Conservation (phyloP, 2,329 filamentous ascomycete species). For the Westerdykella sp. region DNA sequence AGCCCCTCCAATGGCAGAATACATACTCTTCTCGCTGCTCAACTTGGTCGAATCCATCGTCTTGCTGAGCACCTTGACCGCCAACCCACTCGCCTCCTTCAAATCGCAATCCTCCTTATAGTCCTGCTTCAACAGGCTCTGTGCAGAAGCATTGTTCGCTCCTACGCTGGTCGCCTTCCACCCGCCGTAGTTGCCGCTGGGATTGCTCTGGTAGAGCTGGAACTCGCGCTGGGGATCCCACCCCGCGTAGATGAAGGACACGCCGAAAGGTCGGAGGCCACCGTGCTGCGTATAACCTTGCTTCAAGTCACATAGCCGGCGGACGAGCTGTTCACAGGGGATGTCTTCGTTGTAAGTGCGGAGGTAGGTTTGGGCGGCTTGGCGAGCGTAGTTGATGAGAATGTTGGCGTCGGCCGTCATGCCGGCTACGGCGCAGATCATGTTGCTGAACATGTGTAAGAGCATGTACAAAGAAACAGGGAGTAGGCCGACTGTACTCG, state of each 20-base stretch:
- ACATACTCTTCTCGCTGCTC: constrained; percentile 96
- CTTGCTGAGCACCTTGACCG: constrained; percentile 98
- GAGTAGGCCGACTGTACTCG: constrained; percentile 58
- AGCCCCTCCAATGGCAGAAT: constrained; percentile 1
- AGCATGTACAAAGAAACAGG: neutral
- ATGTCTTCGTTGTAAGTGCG: constrained; percentile 99
- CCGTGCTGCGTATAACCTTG: constrained; percentile 99
- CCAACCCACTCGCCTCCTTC: constrained; percentile 93
- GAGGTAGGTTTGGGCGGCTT: constrained; percentile 94
- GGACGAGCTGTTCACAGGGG: constrained; percentile 96
- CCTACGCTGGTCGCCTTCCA: constrained; percentile 99
- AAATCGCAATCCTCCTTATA: constrained; percentile 98
- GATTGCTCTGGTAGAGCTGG: constrained; percentile 98
- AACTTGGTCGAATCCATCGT: constrained; percentile 99
- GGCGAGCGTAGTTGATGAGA: constrained; percentile 98
- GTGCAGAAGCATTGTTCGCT: constrained; percentile 95
- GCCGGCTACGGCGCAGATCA: constrained; percentile 98
- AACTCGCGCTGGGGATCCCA: constrained; percentile 96
- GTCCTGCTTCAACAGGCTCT: constrained; percentile 96
- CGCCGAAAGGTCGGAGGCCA: constrained; percentile 94
- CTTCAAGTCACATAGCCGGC: constrained; percentile 93
- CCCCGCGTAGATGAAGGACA: constrained; percentile 98
- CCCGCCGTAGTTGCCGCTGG: constrained; percentile 95
- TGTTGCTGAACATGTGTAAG: constrained; percentile 61
- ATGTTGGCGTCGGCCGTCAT: constrained; percentile 99